phyloP scores from a whole-genome alignment of 495 filamentous ascomycete species.

The Hypoxylon subgilvum region DNA sequence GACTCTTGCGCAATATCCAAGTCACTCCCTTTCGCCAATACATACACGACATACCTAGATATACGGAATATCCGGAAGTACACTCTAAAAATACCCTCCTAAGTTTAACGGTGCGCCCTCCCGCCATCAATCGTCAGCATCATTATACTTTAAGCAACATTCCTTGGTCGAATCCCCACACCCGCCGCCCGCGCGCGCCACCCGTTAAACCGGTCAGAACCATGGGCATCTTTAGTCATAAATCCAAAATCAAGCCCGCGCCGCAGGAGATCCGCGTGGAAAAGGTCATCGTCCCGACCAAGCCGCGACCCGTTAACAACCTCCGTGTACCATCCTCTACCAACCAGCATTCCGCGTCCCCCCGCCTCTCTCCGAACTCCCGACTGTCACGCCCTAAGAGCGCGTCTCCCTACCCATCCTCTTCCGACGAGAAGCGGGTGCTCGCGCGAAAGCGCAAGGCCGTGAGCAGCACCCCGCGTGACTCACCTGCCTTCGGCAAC shows the following conservation, averaged over 20 bases:
- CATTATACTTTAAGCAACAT: not conserved
- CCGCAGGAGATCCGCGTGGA: constrained; percentile 45
- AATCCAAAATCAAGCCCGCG: constrained; percentile 40
- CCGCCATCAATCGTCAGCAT: not conserved
- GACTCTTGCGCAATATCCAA: not conserved
- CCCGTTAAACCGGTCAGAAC: constrained; percentile 7
- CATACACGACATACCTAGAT: not conserved
- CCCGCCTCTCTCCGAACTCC: constrained; percentile 36
- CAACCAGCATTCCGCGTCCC: constrained; percentile 26
- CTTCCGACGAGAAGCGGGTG: constrained; percentile 41
- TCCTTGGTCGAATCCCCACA: constrained; percentile 10
- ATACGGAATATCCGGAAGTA: too few relatives aligned
- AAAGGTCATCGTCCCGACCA: constrained; percentile 40
- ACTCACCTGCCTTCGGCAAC: constrained; percentile 41
- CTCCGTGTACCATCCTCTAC: constrained; percentile 27
- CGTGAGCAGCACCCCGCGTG: constrained; percentile 37
- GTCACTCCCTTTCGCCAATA: constrained; percentile 2
- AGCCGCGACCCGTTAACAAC: constrained; percentile 29
- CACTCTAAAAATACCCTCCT: not conserved
- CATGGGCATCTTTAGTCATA: constrained; percentile 44
- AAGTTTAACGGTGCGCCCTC: not conserved
- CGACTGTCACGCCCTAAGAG: constrained; percentile 39
- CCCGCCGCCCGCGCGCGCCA: constrained; percentile 1
- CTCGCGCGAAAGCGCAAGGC: constrained; percentile 40
- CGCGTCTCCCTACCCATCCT: constrained; percentile 45